A percentile compares a stretch with the other conserved stretches of the same genome.
Evolutionary conservation across 2,329 filamentous ascomycete species (phyloP).

Genomic region (Aspergillus jensenii): DNA sequence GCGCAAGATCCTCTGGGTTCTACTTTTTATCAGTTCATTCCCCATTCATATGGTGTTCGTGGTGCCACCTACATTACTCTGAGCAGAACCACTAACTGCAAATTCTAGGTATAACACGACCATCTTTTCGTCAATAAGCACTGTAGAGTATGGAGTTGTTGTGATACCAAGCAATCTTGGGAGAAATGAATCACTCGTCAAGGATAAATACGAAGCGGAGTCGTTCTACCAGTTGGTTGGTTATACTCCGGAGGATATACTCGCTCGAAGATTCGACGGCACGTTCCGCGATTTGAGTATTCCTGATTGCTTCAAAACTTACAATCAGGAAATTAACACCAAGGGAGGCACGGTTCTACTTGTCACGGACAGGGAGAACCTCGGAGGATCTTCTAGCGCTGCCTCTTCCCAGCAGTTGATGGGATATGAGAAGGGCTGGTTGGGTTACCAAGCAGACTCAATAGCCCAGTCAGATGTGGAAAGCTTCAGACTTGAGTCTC

Average conservation of each 20-base stretch:
- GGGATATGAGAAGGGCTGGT: too few species aligned
- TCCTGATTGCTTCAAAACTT: background rate
- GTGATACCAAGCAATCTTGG: background rate
- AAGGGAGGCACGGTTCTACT: background rate
- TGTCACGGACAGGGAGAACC: background rate
- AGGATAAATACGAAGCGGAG: background rate
- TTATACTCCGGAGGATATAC: background rate
- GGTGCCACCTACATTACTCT: background rate
- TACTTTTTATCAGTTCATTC: slow-evolving; percentile 10
- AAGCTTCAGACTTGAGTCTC: background rate
- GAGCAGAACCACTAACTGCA: background rate
- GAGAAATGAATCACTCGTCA: background rate
- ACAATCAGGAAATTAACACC: background rate
- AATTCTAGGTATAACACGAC: slow-evolving; percentile 5
- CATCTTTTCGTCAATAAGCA: background rate
- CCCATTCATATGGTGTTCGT: slow-evolving; percentile 22
- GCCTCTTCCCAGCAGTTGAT: too few species aligned
- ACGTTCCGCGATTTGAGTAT: background rate
- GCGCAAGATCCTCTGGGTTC: background rate
- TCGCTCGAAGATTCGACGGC: background rate
- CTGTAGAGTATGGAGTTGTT: background rate
- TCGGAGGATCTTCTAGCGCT: too few species aligned
- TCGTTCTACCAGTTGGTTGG: background rate
- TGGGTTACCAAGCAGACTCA: too few species aligned
- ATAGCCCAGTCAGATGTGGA: too few species aligned